These are phyloP conservation scores for Didymella exigua DNA, from an alignment of 2,329 filamentous ascomycete genomes.

Conservation along the genomic window DNA sequence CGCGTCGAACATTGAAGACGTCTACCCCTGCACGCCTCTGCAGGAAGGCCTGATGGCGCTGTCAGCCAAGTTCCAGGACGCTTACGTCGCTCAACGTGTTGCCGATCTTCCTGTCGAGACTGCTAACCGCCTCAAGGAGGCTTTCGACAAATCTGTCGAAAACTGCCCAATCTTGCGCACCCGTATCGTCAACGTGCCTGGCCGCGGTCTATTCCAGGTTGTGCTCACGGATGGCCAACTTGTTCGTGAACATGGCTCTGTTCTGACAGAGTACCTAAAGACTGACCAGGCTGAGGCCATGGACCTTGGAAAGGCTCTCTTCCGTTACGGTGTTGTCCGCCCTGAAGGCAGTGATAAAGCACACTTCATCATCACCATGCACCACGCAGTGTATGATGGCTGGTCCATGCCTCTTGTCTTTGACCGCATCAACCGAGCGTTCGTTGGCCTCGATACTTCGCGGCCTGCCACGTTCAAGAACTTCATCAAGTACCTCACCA, in stretches of 20 bases:
- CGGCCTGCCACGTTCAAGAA: conserved; percentile 50
- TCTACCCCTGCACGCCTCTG: conserved; percentile 51
- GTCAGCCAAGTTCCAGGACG: conserved; percentile 45
- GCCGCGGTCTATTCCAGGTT: conserved; percentile 48
- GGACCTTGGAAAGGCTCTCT: conserved; percentile 49
- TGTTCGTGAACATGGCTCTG: conserved; percentile 36
- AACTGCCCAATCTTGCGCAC: conserved; percentile 49
- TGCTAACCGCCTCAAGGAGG: conserved; percentile 39
- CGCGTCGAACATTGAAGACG: conserved; percentile 41
- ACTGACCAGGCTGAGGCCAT: conserved; percentile 43
- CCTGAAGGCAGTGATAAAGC: conserved; percentile 27
- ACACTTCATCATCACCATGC: conserved; percentile 57
- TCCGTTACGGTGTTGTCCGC: conserved; percentile 47
- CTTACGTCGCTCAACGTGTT: conserved; percentile 49
- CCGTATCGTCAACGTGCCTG: conserved; percentile 46
- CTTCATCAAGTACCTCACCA: conserved; percentile 57
- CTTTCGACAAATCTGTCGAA: conserved; percentile 45
- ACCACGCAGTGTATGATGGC: conserved; percentile 61
- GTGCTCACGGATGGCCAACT: conserved; percentile 41
- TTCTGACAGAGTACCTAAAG: conserved; percentile 43
- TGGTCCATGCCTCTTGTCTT: conserved; percentile 49
- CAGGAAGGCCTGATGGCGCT: conserved; percentile 52
- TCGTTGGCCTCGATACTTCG: conserved; percentile 31
- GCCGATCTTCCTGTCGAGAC: conserved; percentile 41
- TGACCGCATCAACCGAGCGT: conserved; percentile 43